Evolutionary conservation across 2,329 filamentous ascomycete genomes (phyloP), one percentile per base, ranked within the genome.

Genomic region (Biscogniauxia mediterranea): DNA sequence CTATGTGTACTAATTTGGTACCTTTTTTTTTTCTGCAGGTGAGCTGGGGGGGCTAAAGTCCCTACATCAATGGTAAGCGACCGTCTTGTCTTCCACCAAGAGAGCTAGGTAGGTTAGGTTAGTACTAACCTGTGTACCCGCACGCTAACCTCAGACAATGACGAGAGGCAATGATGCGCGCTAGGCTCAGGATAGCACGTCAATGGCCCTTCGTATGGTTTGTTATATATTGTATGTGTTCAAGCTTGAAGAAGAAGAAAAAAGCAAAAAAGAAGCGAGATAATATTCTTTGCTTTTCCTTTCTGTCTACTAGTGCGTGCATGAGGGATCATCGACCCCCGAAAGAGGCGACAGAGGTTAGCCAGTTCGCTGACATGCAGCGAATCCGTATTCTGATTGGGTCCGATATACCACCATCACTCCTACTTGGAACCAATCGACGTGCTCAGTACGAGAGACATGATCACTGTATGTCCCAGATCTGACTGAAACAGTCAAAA

Each of bases 381-480:
- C 55, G 56, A 32, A 17, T 46, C 55, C 61, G 62, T 55, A 57
- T 64, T 57, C 62, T 65, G 64, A 66, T 68, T 68, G 66, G 64
- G 57, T 52, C 58, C 56, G 62, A 61, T 60, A 61, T 62, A 61
- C 63, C 60, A 63, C 63, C 49, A 59, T 55, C 56, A 53, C 63
- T 60, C 51, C 55, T 15, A 17, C 56, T 57, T 59, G 52, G 56
- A 57, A 59, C 64, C 65, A 66, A 67, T 66, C 51, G 62, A 61
- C 57, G 23, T 56, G 49, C 56, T 55, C 7, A 32, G 21, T 23
- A 63, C 57, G 53, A 64, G 61, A 59, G 54, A 65, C 61, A 67
- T 68, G 64, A 68, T 63, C 60, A 61, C 60, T 68, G 68, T 66
- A 67, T 69, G 69, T 71, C 62, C 69, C 66, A 71, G 69, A 71